phyloP scores from a whole-genome alignment of 495 filamentous ascomycete genomes.

The Lepidopterella palustris region DNA sequence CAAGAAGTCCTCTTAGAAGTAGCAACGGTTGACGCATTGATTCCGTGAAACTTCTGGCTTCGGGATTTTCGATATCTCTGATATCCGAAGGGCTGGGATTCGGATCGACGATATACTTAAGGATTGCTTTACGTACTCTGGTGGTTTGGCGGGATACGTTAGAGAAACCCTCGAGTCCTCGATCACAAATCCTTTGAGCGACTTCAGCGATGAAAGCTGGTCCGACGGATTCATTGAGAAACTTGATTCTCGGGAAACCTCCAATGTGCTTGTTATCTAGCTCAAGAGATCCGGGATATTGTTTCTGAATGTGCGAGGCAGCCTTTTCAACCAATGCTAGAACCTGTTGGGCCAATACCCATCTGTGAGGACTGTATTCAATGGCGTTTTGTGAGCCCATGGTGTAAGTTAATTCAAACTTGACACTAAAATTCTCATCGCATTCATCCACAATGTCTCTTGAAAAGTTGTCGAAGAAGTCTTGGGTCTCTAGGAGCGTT shows the following conservation, averaged over 20 bases:
- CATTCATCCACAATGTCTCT: slow-evolving; percentile 56
- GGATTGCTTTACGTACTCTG: too few species aligned
- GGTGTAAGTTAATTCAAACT: slow-evolving; percentile 42
- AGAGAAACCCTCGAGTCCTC: too few species aligned
- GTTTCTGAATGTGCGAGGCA: slow-evolving; percentile 32
- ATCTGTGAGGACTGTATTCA: slow-evolving; percentile 47
- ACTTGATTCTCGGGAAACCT: too few species aligned
- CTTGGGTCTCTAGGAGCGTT: slow-evolving; percentile 41
- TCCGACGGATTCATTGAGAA: too few species aligned
- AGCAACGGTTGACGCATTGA: slow-evolving; percentile 34
- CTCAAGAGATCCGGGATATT: slow-evolving; percentile 38
- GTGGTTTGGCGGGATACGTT: too few species aligned
- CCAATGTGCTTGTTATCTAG: too few species aligned
- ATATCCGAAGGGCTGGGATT: slow-evolving; percentile 17
- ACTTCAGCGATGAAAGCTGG: too few species aligned
- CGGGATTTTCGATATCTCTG: slow-evolving; percentile 19
- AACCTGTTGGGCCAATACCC: slow-evolving; percentile 40
- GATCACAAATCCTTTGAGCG: too few species aligned
- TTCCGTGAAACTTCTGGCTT: slow-evolving; percentile 36
- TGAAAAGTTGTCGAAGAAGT: too few species aligned
- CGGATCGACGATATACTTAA: slow-evolving; percentile 30
- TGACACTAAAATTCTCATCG: slow-evolving; percentile 46
- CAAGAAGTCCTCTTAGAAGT: slow-evolving; percentile 40
- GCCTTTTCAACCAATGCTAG: slow-evolving; percentile 37
- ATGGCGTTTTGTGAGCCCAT: slow-evolving; percentile 43